Conservation (phyloP, 495 filamentous ascomycete species). For the Hyaloscypha finlandica region DNA sequence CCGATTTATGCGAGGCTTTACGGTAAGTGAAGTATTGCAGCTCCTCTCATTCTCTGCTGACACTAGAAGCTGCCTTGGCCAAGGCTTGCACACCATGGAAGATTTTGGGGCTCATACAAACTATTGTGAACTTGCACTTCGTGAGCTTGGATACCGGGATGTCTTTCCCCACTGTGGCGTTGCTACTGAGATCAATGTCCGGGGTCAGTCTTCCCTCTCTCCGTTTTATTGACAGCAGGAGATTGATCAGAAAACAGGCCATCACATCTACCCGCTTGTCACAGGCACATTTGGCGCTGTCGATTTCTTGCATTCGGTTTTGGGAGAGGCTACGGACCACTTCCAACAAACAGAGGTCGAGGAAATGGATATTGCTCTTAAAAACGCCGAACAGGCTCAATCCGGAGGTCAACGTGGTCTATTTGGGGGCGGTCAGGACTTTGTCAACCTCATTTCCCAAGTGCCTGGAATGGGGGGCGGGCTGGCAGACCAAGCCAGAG, state of each 20-base stretch:
- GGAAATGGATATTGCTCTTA: constrained; percentile 76
- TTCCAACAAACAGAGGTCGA: constrained; percentile 95
- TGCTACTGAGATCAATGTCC: constrained; percentile 69
- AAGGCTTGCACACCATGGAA: constrained; percentile 90
- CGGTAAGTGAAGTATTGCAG: constrained; percentile 44
- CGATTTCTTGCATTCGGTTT: constrained; percentile 77
- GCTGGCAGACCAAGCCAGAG: constrained; percentile 74
- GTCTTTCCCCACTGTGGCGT: constrained; percentile 89
- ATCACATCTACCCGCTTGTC: constrained; percentile 77
- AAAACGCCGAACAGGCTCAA: constrained; percentile 52
- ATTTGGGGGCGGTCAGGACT: constrained; percentile 45
- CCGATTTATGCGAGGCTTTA: constrained; percentile 87
- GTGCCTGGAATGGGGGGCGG: constrained; percentile 73
- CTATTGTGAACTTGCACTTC: constrained; percentile 79
- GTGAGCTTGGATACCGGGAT: constrained; percentile 77
- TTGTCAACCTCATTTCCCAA: constrained; percentile 73
- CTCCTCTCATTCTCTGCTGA: constrained; percentile 29
- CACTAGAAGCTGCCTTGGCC: constrained; percentile 61
- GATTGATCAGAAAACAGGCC: background rate
- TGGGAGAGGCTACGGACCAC: constrained; percentile 93
- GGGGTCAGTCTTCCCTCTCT: constrained; percentile 48
- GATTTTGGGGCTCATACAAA: constrained; percentile 97
- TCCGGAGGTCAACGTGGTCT: constrained; percentile 42
- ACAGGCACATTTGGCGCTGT: constrained; percentile 91
- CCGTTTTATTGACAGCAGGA: background rate